phyloP scores from a whole-genome alignment of 306 rosid genomes.

The Acacia crassicarpa region DNA sequence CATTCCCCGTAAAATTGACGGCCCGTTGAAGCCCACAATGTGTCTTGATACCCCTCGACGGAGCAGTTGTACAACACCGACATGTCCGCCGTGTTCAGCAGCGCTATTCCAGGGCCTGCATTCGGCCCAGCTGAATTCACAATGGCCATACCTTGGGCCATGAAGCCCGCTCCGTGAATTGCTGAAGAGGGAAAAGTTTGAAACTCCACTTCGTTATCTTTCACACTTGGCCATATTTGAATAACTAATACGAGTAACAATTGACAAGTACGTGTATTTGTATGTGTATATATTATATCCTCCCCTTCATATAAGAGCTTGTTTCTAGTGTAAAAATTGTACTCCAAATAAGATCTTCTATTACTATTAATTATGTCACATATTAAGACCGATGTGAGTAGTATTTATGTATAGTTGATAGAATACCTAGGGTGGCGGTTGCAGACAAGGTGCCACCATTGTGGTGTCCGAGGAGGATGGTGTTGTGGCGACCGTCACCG shows the following conservation, averaged over 20 bases:
- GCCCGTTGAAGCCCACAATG: slow-evolving; percentile 2
- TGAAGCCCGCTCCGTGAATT: background rate
- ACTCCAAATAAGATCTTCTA: too few species aligned
- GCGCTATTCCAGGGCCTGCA: background rate
- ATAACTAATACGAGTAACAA: too few species aligned
- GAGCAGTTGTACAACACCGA: background rate
- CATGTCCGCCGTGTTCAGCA: background rate
- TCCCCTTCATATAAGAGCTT: too few species aligned
- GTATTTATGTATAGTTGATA: too few species aligned
- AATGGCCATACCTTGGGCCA: background rate
- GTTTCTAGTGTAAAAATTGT: too few species aligned
- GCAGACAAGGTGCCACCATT: background rate
- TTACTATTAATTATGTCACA: too few species aligned
- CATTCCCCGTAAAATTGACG: slow-evolving; percentile 9
- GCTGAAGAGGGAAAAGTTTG: slow-evolving; percentile 5
- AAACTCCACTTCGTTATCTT: background rate
- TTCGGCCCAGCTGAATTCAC: background rate
- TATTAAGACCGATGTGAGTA: too few species aligned
- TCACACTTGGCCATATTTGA: background rate
- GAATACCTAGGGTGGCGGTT: background rate
- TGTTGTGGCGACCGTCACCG: background rate
- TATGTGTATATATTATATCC: too few species aligned
- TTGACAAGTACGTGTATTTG: too few species aligned
- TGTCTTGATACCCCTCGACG: background rate
- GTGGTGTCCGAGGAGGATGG: background rate